Percentiles rank a stretch among this genome's conserved stretches.
phyloP scores from a whole-genome alignment of 2,329 filamentous ascomycete genomes.

The Phaeophleospora eucalypticola region DNA sequence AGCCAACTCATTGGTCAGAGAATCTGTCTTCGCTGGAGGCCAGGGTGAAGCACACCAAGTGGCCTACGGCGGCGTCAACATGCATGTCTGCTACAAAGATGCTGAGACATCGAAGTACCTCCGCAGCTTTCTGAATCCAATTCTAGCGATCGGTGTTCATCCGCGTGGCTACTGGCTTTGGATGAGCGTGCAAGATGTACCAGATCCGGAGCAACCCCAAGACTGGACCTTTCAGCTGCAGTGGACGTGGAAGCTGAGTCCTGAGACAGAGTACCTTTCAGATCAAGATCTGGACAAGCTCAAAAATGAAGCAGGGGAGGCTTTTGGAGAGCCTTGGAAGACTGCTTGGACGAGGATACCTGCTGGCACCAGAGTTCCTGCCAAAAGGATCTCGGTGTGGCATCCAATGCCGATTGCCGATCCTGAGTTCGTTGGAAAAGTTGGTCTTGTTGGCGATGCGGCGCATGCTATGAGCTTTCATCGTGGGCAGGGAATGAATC shows the following conservation, averaged over 20 bases:
- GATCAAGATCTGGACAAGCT: not conserved
- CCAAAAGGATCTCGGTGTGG: conserved; percentile 6
- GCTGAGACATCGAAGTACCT: conserved; percentile 1
- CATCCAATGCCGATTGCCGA: conserved; percentile 1
- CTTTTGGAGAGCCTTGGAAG: conserved; percentile 9
- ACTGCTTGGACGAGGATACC: conserved; percentile 10
- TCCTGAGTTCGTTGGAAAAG: conserved; percentile 1
- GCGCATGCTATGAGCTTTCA: conserved; percentile 13
- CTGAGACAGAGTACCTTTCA: not conserved
- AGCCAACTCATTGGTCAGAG: conserved; percentile 14
- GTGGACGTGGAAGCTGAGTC: conserved; percentile 5
- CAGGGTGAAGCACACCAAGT: conserved; percentile 6
- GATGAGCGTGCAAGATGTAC: conserved; percentile 7
- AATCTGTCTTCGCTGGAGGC: conserved; percentile 1
- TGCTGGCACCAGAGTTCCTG: not conserved
- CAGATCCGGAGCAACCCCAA: conserved; percentile 5
- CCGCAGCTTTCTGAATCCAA: conserved; percentile 2
- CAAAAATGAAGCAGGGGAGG: conserved; percentile 3
- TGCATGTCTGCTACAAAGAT: conserved; percentile 9
- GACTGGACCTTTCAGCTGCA: conserved; percentile 11
- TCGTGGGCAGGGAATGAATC: conserved; percentile 13
- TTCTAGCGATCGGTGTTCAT: conserved; percentile 7
- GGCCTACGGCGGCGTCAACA: conserved; percentile 8
- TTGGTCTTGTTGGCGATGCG: conserved; percentile 10
- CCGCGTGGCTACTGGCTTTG: conserved; percentile 11